Percentiles rank a stretch among this genome's conserved stretches.
Evolutionary conservation across 2,329 filamentous ascomycete species (phyloP).

Genomic region (Sporothrix protearum): DNA sequence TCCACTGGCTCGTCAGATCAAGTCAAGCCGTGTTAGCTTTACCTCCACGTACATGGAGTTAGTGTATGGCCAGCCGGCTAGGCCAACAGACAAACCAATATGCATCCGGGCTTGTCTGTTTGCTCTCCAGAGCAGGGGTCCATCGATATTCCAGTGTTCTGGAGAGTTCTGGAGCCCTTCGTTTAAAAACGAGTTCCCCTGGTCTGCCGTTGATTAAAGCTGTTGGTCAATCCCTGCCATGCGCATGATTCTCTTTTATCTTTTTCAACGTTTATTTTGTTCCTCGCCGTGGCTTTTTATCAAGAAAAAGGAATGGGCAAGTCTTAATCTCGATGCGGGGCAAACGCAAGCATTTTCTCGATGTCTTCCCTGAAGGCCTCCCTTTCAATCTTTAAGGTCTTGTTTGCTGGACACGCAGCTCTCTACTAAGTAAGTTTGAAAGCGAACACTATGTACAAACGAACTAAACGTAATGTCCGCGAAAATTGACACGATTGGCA

Average conservation of each 20-base stretch:
- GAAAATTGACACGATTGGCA: not conserved
- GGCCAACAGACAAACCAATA: not conserved
- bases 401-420: not conserved
- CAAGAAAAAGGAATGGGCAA: no score
- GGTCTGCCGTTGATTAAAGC: not conserved
- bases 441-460: not conserved
- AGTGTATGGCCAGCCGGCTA: not conserved
- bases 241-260: not conserved
- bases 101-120: not conserved
- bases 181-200: not conserved
- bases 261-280: not conserved
- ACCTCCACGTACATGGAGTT: no score
- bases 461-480: not conserved
- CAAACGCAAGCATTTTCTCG: not conserved
- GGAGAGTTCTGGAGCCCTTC: constrained; percentile 15
- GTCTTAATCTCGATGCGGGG: not conserved
- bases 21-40: not conserved
- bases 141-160: not conserved
- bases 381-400: not conserved
- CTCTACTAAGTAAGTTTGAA: no score
- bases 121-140: not conserved
- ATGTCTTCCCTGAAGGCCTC: not conserved
- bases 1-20: not conserved
- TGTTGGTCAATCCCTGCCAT: not conserved
- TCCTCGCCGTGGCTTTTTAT: not conserved